Base-by-base conservation (phyloP, 2,329 filamentous ascomycete genomes). In the Epicoccum nigrum region DNA sequence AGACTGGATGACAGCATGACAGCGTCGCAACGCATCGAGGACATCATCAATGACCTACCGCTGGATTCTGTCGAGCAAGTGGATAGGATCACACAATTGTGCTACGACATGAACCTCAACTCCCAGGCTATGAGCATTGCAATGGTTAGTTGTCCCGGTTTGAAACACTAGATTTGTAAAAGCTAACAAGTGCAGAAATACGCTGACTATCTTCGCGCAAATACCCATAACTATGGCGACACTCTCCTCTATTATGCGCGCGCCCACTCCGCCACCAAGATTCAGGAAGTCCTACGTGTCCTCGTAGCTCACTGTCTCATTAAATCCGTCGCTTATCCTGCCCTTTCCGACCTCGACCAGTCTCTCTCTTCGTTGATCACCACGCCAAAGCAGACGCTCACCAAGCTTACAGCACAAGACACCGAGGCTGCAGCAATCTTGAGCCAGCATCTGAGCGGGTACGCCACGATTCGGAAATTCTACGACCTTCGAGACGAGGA, bases 241-340 rank as follows among this genome's bases (percentile, higher is more conserved):
- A 90, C 91, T 1, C 81, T 97, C 16, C 87, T 94, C 76, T 97
- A 95, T 77, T 97, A 94, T 70, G 89, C 93, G 19, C 84, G 95
- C 11, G 89, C 92, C 3, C 92, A 95, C 67, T 85, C 87, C 20
- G 78, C 85, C 1, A 80, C 83, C 57, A 95, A 93, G 73, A 87
- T 97, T 44, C 90, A 90, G 64, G 86, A 92, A 56, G 89, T 96
- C 16, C 82, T 96, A 34, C 90, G 95, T 68, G 83, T 94, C 3
- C 84, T 97, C 44, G 93, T 92, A 62, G 91, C 91, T 2, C 89
- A 92, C 70, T 96, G 89, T 37, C 81, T 97, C 13, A 83, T 96
- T 34, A 89, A 96, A 63, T 96, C 92, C 1, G 86, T 85, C 1
- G 87, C 87, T 0, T 96, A 89, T 64, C 93, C 93, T 1, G 78